phyloP scores from a whole-genome alignment of 1,139 yeast species.

The Nadsonia commutata region DNA sequence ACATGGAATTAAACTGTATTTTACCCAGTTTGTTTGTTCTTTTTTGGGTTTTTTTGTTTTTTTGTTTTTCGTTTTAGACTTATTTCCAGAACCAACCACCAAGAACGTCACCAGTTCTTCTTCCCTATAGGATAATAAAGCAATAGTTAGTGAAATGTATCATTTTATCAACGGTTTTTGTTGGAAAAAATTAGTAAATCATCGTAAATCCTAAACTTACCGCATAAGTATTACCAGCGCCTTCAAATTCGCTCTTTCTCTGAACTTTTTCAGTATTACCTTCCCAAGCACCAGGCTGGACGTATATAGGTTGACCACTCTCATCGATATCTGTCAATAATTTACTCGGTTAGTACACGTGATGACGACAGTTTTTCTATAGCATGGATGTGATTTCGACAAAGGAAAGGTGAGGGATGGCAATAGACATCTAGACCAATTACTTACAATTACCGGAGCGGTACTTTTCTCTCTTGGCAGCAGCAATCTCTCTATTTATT shows the following conservation, averaged over 20 bases:
- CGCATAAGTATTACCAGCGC: slow-evolving; percentile 24
- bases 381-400: too few relatives aligned
- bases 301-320: slow-evolving; percentile 12
- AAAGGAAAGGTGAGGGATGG: too few relatives aligned
- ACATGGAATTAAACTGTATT: too few relatives aligned
- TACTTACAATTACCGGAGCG: background rate
- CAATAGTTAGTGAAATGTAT: too few relatives aligned
- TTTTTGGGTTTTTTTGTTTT: too few relatives aligned
- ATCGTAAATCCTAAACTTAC: slow-evolving; percentile 11
- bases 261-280: slow-evolving; percentile 17
- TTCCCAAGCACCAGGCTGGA: slow-evolving; percentile 23
- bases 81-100: too few relatives aligned
- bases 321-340: slow-evolving; percentile 16
- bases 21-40: too few relatives aligned
- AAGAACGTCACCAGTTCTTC: too few relatives aligned
- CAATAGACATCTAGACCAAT: background rate
- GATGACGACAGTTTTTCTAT: too few relatives aligned
- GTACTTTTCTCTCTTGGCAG: background rate
- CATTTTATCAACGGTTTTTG: too few relatives aligned
- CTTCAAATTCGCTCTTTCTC: slow-evolving; percentile 24
- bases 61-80: too few relatives aligned
- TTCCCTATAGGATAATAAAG: too few relatives aligned
- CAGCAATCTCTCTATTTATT: background rate
- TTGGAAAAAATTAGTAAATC: background rate
- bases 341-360: background rate